phyloP scores from a whole-genome alignment of 169 alveolate genomes.

The Plasmodium berghei region DNA sequence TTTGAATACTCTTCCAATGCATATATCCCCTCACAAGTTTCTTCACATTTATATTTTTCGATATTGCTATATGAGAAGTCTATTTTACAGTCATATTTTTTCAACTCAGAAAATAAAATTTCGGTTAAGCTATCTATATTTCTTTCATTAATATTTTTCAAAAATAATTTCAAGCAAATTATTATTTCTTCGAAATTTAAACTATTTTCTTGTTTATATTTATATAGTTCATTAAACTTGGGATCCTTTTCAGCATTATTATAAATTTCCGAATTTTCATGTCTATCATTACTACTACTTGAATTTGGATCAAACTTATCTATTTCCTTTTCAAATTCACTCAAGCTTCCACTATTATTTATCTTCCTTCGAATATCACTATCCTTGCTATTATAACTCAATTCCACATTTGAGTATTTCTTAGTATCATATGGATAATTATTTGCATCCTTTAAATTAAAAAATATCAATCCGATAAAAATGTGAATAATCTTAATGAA shows the following conservation, averaged over 20 bases:
- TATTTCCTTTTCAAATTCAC: background rate
- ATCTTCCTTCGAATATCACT: background rate
- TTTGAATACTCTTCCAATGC: slow-evolving; percentile 13
- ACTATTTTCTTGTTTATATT: background rate
- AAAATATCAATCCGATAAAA: slow-evolving; percentile 27
- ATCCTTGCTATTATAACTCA: slow-evolving; percentile 1
- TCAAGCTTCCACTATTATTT: background rate
- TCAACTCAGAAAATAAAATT: slow-evolving; percentile 29
- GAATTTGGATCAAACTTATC: background rate
- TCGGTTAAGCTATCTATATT: slow-evolving; percentile 47
- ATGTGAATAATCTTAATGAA: slow-evolving; percentile 25
- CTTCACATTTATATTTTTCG: slow-evolving; percentile 14
- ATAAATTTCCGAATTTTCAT: background rate
- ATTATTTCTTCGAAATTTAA: slow-evolving; percentile 43
- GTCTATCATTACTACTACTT: background rate
- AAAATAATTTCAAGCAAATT: slow-evolving; percentile 35
- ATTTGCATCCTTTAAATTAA: background rate
- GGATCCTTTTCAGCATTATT: background rate
- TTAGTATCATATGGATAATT: slow-evolving; percentile 10
- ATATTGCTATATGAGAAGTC: slow-evolving; percentile 43
- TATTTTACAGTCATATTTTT: slow-evolving; percentile 19
- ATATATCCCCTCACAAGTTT: background rate
- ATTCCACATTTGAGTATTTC: slow-evolving; percentile 16
- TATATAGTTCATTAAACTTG: too few relatives aligned
- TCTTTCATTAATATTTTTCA: slow-evolving; percentile 56